Conservation (phyloP, 805 yeast genomes). For the Kockiozyma suomiensis region DNA sequence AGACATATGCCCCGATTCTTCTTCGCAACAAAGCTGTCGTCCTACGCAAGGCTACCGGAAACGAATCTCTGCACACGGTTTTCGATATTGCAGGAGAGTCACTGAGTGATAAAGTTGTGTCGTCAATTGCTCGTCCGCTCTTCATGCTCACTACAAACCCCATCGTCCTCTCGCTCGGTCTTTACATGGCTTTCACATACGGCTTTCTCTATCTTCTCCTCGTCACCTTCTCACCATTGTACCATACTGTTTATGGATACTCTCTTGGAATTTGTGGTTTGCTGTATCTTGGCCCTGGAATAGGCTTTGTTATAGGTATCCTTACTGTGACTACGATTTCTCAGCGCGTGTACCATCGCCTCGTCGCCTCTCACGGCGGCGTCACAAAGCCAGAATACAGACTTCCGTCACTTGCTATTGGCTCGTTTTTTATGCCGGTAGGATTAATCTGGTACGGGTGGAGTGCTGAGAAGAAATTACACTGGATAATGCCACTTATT, state of each 20-base stretch:
- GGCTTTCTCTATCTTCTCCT: conserved; percentile 60
- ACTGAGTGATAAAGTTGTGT: conserved; percentile 47
- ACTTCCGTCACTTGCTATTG: conserved; percentile 53
- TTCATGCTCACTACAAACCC: conserved; percentile 45
- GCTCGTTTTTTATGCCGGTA: conserved; percentile 57
- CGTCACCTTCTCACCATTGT: conserved; percentile 75
- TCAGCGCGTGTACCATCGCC: conserved; percentile 46
- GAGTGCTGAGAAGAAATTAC: conserved; percentile 58
- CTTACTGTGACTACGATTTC: conserved; percentile 55
- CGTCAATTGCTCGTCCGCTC: conserved; percentile 44
- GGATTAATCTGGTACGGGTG: conserved; percentile 73
- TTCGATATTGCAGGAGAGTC: conserved; percentile 51
- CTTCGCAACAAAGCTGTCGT: conserved; percentile 39
- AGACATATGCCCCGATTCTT: conserved; percentile 70
- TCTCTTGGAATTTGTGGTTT: conserved; percentile 61
- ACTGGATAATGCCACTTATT: conserved; percentile 64
- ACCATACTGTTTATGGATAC: conserved; percentile 62
- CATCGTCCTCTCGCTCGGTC: conserved; percentile 43
- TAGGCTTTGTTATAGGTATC: conserved; percentile 68
- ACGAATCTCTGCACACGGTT: conserved; percentile 49
- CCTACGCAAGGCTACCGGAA: conserved; percentile 58
- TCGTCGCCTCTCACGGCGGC: conserved; percentile 52
- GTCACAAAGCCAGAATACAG: conserved; percentile 64
- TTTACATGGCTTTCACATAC: conserved; percentile 46
- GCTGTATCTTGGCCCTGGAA: conserved; percentile 76